Percentiles rank a stretch among this genome's conserved stretches.
Conservation (phyloP, 1,284 basidiomycete genomes). For the Meira miltonrushii region DNA sequence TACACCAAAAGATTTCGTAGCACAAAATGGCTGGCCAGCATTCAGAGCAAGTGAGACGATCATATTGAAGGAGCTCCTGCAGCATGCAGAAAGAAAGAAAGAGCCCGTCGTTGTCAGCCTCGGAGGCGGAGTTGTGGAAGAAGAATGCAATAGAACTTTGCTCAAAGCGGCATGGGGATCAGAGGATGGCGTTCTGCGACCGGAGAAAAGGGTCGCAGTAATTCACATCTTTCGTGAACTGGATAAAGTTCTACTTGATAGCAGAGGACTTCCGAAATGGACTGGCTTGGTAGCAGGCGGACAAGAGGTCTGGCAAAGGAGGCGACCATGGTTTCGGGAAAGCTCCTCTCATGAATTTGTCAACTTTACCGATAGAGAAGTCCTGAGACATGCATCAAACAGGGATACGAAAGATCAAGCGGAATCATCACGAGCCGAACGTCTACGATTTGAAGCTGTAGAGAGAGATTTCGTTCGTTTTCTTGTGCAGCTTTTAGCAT, state of each 20-base stretch:
- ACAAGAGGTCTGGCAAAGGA: constrained; percentile 72
- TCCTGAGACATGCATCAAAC: constrained; percentile 3
- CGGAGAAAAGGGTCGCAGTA: constrained; percentile 59
- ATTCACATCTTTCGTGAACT: constrained; percentile 69
- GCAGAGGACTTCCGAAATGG: constrained; percentile 59
- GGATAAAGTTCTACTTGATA: constrained; percentile 58
- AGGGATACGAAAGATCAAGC: constrained; percentile 3
- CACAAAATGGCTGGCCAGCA: constrained; percentile 68
- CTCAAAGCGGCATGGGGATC: constrained; percentile 64
- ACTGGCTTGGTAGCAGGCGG: constrained; percentile 51
- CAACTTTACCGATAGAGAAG: constrained; percentile 59
- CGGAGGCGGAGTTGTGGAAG: constrained; percentile 94
- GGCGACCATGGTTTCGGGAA: constrained; percentile 79
- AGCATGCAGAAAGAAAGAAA: constrained; percentile 1
- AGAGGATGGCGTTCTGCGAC: not conserved
- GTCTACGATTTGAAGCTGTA: constrained; percentile 7
- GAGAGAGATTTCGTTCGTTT: constrained; percentile 11
- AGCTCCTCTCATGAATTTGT: constrained; percentile 72
- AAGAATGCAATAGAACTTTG: constrained; percentile 60
- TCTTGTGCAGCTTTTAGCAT: constrained; percentile 1
- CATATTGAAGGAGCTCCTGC: constrained; percentile 52
- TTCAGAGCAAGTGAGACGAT: constrained; percentile 61
- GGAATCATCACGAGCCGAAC: constrained; percentile 3
- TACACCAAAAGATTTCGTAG: constrained; percentile 72
- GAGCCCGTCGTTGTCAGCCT: constrained; percentile 60